phyloP scores from a whole-genome alignment of 192 early-diverging fungal species.

The Coemansia sp. region DNA sequence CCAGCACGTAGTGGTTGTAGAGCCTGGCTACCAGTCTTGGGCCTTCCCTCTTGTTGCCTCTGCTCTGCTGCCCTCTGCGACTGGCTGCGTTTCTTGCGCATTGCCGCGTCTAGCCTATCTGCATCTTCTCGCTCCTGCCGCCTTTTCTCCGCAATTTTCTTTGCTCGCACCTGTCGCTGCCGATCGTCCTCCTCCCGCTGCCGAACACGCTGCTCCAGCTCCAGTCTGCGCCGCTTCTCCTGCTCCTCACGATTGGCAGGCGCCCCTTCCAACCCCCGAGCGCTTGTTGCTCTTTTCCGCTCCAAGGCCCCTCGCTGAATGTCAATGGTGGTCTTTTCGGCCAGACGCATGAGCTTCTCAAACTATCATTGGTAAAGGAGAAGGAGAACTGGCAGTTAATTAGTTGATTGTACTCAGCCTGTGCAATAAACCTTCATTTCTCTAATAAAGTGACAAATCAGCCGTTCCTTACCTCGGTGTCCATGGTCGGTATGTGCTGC shows the following conservation, averaged over 20 bases:
- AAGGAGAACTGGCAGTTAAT: not conserved
- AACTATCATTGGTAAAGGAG: constrained; percentile 26
- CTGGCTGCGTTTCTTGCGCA: constrained; percentile 1
- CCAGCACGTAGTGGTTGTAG: not conserved
- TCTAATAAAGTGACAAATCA: too few species aligned
- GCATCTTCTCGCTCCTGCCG: constrained; percentile 17
- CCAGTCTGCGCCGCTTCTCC: constrained; percentile 33
- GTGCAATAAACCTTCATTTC: not conserved
- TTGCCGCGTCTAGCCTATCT: not conserved
- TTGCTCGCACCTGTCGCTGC: constrained; percentile 14
- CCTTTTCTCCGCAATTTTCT: constrained; percentile 16
- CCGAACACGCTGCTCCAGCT: constrained; percentile 31
- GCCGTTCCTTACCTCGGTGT: constrained; percentile 29
- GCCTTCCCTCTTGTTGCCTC: constrained; percentile 11
- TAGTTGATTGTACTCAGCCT: not conserved
- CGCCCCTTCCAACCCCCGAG: not conserved
- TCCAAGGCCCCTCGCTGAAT: constrained; percentile 35
- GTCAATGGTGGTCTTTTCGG: constrained; percentile 48
- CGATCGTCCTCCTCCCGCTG: constrained; percentile 40
- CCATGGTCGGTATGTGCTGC: constrained; percentile 11
- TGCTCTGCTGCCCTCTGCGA: not conserved
- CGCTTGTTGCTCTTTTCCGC: constrained; percentile 6
- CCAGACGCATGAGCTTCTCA: constrained; percentile 50
- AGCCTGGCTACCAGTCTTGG: not conserved
- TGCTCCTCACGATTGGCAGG: constrained; percentile 14